Conservation (phyloP, 2,329 filamentous ascomycete species). For the Microcera coccophila region DNA sequence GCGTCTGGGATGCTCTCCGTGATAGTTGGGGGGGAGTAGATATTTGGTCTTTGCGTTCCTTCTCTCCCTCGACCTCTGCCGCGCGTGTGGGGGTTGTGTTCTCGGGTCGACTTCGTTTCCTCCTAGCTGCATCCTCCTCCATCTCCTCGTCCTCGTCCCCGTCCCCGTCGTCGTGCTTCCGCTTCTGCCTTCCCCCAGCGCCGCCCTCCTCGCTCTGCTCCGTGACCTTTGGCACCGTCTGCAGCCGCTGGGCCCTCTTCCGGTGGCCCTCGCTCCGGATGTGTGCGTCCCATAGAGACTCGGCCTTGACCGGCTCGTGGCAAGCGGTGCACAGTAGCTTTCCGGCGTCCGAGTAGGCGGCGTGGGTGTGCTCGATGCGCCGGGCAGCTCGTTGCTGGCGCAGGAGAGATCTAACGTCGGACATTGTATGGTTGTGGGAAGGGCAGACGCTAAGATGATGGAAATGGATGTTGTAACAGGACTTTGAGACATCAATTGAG, state of each 20-base stretch:
- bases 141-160: conserved; percentile 23
- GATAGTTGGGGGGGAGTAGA: conserved; percentile 41
- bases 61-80: conserved; percentile 13
- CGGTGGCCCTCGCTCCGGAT: conserved; percentile 45
- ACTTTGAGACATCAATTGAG: not conserved
- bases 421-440: conserved; percentile 48
- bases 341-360: conserved; percentile 63
- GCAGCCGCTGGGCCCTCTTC: conserved; percentile 21
- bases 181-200: conserved; percentile 24
- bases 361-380: conserved; percentile 66
- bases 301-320: conserved; percentile 60
- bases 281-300: conserved; percentile 65
- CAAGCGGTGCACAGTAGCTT: conserved; percentile 66
- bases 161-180: conserved; percentile 34
- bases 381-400: conserved; percentile 73
- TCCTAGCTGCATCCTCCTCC: conserved; percentile 33
- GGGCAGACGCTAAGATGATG: not conserved
- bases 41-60: conserved; percentile 19
- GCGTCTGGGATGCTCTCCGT: conserved; percentile 50
- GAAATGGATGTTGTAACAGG: not conserved
- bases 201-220: conserved; percentile 13
- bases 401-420: conserved; percentile 75
- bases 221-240: conserved; percentile 12
- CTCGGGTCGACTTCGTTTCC: conserved; percentile 46
- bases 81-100: too few relatives aligned